Conservation (phyloP, 805 yeast genomes). For the Wickerhamomyces chambardii region DNA sequence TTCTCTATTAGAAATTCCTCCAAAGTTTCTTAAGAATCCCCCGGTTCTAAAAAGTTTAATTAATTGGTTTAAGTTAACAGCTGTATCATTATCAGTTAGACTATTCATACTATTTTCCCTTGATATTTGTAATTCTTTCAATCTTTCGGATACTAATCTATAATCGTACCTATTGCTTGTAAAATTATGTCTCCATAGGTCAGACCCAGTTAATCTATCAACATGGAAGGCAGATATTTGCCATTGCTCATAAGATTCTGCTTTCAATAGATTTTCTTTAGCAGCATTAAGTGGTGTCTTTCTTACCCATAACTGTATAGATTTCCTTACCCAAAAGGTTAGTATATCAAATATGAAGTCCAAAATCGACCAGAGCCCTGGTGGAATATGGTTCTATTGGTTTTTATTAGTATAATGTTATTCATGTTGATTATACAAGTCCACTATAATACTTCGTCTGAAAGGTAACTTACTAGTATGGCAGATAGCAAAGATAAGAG, state of each 20-base stretch:
- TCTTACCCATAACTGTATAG: conserved; percentile 14
- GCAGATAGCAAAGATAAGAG: too few relatives aligned
- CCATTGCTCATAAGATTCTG: conserved; percentile 66
- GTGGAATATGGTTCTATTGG: conserved; percentile 32
- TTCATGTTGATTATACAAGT: too few relatives aligned
- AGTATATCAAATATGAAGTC: conserved; percentile 32
- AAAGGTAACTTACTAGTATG: too few relatives aligned
- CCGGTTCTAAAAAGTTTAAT: conserved; percentile 63
- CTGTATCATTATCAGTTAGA: too few relatives aligned
- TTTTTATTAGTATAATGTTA: too few relatives aligned
- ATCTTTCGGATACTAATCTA: conserved; percentile 66
- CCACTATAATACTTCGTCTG: too few relatives aligned
- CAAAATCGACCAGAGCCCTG: conserved; percentile 28
- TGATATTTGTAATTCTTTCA: conserved; percentile 53
- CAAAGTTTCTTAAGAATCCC: conserved; percentile 83
- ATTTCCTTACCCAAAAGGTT: conserved; percentile 29
- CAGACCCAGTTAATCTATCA: conserved; percentile 43
- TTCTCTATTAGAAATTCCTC: conserved; percentile 75
- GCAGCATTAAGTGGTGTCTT: conserved; percentile 38
- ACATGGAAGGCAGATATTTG: conserved; percentile 38
- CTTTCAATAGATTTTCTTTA: conserved; percentile 37
- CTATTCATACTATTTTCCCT: conserved; percentile 25
- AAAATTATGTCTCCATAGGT: conserved; percentile 76
- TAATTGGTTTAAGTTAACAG: conserved; percentile 44
- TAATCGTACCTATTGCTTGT: conserved; percentile 79